These are phyloP conservation scores for Papiliotrema fonsecae DNA, from an alignment of 1,284 basidiomycete genomes.

Conservation along the genomic window DNA sequence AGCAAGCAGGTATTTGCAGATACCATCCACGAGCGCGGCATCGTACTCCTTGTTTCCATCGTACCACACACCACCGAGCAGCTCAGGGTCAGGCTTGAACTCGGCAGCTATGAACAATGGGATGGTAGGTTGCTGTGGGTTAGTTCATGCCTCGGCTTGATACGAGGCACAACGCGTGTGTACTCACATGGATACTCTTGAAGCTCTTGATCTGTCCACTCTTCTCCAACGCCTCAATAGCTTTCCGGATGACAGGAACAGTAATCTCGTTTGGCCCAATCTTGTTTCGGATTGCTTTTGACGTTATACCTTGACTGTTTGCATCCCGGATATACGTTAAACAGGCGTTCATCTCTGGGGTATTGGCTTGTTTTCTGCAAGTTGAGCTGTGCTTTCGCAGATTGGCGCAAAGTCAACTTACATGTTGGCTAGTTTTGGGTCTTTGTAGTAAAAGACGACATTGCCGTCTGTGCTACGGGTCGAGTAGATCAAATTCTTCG, in stretches of 20 bases:
- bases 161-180: not conserved
- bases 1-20: constrained; percentile 29
- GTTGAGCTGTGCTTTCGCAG: not conserved
- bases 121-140: constrained; percentile 37
- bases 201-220: constrained; percentile 39
- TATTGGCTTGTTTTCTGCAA: not conserved
- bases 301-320: constrained; percentile 19
- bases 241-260: constrained; percentile 30
- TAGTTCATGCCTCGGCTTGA: not conserved
- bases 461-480: not conserved
- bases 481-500: not conserved
- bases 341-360: constrained; percentile 2
- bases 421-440: not conserved
- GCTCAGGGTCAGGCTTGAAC: constrained; percentile 41
- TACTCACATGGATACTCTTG: constrained; percentile 43
- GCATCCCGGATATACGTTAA: constrained; percentile 8
- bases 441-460: not conserved
- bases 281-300: constrained; percentile 12
- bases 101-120: constrained; percentile 37
- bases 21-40: constrained; percentile 34
- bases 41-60: constrained; percentile 45
- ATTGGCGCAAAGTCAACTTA: not conserved
- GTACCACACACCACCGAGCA: constrained; percentile 47
- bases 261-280: constrained; percentile 33
- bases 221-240: constrained; percentile 36